Evolutionary conservation across 2,329 filamentous ascomycete genomes (phyloP).

Genomic region (Fusarium sublunatum): DNA sequence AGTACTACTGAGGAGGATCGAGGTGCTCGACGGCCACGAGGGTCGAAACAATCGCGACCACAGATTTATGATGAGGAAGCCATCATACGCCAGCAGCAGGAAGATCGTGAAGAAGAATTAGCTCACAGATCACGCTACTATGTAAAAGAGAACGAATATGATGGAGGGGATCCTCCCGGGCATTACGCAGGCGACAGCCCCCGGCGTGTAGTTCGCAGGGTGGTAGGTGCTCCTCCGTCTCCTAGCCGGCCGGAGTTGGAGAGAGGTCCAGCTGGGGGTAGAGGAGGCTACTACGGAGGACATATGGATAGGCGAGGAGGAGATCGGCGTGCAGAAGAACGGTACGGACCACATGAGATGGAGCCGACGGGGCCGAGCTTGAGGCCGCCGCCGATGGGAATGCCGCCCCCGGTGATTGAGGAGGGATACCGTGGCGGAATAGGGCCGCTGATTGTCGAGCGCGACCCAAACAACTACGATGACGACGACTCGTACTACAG

Average conservation of each 20-base stretch:
- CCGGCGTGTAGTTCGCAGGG: conserved; percentile 49
- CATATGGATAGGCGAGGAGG: conserved; percentile 64
- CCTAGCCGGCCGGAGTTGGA: conserved; percentile 45
- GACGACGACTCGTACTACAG: conserved; percentile 48
- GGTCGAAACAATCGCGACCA: conserved; percentile 41
- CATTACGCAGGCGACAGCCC: conserved; percentile 74
- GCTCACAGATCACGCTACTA: conserved; percentile 45
- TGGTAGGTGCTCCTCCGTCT: conserved; percentile 39
- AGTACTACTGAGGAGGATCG: conserved; percentile 49
- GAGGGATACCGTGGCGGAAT: conserved; percentile 30
- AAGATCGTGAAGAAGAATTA: conserved; percentile 59
- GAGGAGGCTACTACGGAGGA: conserved; percentile 57
- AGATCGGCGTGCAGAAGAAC: conserved; percentile 61
- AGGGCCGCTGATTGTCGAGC: conserved; percentile 41
- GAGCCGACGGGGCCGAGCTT: conserved; percentile 36
- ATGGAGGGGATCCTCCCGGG: conserved; percentile 59
- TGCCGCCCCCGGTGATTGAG: conserved; percentile 45
- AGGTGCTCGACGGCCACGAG: conserved; percentile 35
- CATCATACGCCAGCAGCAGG: conserved; percentile 59
- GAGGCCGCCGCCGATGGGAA: conserved; percentile 51
- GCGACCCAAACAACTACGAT: conserved; percentile 48
- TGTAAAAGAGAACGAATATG: conserved; percentile 56
- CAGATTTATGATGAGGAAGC: conserved; percentile 60
- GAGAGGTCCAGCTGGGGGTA: conserved; percentile 37
- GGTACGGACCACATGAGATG: conserved; percentile 44